Percentiles rank a stretch among this genome's conserved stretches.
Evolutionary conservation across 2,329 filamentous ascomycete species (phyloP).

Genomic region (Ophiostoma piceae): DNA sequence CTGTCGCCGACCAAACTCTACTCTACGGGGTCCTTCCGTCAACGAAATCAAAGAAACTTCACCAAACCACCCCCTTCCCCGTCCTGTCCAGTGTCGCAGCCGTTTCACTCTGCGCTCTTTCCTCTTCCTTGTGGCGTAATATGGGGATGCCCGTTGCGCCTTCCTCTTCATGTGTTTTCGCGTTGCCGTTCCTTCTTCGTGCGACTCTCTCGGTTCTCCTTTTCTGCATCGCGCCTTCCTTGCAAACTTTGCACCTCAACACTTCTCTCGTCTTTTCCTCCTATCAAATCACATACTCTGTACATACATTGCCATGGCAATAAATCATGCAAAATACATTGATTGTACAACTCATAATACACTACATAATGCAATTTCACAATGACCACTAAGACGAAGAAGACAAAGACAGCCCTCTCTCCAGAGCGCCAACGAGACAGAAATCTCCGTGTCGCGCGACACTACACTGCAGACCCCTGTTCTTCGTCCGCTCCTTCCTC

Average conservation of each 20-base stretch:
- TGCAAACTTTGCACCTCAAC: neutral
- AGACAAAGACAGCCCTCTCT: neutral
- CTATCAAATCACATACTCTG: neutral
- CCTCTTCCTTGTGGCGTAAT: neutral
- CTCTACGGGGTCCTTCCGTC: neutral
- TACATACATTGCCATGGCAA: neutral
- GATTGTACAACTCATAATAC: neutral
- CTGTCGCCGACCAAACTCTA: neutral
- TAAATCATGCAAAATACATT: neutral
- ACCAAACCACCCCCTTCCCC: slow-evolving; percentile 8
- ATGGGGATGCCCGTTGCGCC: neutral
- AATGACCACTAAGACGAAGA: neutral
- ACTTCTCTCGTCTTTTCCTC: neutral
- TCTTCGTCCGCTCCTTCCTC: neutral
- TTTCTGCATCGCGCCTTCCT: too few species aligned
- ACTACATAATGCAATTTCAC: neutral
- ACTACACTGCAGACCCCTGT: neutral
- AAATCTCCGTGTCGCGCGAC: slow-evolving; percentile 10
- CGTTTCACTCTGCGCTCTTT: slow-evolving; percentile 10
- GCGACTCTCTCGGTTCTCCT: too few species aligned
- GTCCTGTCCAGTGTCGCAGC: slow-evolving; percentile 4
- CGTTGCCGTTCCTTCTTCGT: neutral
- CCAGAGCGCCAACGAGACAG: neutral
- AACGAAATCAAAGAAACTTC: too few species aligned
- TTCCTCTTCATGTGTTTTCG: neutral